Base-by-base conservation (phyloP, 2,329 filamentous ascomycete genomes). In the Pseudogymnoascus sp. region DNA sequence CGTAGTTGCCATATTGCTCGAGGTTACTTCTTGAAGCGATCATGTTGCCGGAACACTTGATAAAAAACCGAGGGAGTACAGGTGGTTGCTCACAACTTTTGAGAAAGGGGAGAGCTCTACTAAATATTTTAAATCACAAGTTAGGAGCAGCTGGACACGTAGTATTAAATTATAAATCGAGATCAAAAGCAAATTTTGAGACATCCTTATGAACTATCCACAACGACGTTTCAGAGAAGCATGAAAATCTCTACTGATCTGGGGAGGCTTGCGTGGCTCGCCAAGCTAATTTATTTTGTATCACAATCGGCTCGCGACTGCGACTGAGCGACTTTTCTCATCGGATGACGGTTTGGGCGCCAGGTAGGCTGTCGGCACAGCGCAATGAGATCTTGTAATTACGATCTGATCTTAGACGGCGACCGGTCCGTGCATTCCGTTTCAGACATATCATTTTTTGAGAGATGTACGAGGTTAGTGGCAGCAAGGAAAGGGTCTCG, bases 1-100 rank as follows among this genome's bases (percentile, higher is more conserved):
- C 47, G 10, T 34, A 31, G 47, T 31, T 31, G 26, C 47, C 47
- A 57, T 57, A 34, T 57, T 2, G 47, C 12, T 57, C n/a, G 26
- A 57, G 47, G 47, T 31, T 57, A 34, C 47, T 57, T 57, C 21
- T 57, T 57, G 47, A 57, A 57, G 47, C 47, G 26, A 57, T 57
- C 47, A 57, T 57, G n/a, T 57, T 5, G 26, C n/a, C n/a, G 47
- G n/a, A 31, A 34, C 26, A 6, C 14, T 57, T 57, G 47, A 18
- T 57, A 34, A 12, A 54, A 34, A 18, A 5, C 11, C 14, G 26
- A 31, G 26, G 26, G n/a, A 18, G 26, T 31, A 57, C 47, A 57
- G 26, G n/a, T 57, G 8, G 26, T 34, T 57, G 47, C 4, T 31
- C 26, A 57, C 4, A 34, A 11, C 3, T 31, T 31, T 57, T 57